phyloP scores from a whole-genome alignment of 331 rosid species.

The Cydonia oblonga region DNA sequence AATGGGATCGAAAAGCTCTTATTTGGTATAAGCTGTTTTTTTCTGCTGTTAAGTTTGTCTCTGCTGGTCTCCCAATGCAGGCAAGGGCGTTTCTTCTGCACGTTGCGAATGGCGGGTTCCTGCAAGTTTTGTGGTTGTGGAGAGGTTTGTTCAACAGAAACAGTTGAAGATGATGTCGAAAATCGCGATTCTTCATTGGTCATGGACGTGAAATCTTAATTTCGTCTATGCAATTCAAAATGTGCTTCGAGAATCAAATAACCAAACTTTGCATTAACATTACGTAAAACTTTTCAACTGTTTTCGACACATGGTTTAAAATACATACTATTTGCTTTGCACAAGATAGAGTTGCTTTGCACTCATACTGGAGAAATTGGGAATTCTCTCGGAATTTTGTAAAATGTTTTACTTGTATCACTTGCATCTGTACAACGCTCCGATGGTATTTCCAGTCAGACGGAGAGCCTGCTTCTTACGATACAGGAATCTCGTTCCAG shows the following conservation, averaged over 20 bases:
- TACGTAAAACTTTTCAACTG: not conserved
- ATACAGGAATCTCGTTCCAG: not conserved
- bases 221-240: not conserved
- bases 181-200: not conserved
- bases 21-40: constrained; percentile 20
- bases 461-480: not conserved
- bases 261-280: not conserved
- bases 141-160: constrained; percentile 4
- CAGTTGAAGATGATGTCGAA: not conserved
- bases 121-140: constrained; percentile 45
- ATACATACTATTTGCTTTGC: not conserved
- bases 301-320: not conserved
- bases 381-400: too few relatives aligned
- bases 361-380: too few relatives aligned
- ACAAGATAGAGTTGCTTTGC: not conserved
- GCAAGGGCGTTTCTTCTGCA: constrained; percentile 20
- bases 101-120: constrained; percentile 35
- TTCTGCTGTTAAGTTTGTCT: constrained; percentile 19
- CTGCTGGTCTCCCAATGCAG: constrained; percentile 7
- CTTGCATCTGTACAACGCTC: not conserved
- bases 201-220: not conserved
- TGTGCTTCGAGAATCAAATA: not conserved
- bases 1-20: constrained; percentile 12
- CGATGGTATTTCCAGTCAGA: not conserved
- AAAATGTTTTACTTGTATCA: not conserved